Evolutionary conservation across 2,329 filamentous ascomycete species (phyloP), one percentile per base, ranked within the genome.

Genomic region (Aspergillus viridinutans): DNA sequence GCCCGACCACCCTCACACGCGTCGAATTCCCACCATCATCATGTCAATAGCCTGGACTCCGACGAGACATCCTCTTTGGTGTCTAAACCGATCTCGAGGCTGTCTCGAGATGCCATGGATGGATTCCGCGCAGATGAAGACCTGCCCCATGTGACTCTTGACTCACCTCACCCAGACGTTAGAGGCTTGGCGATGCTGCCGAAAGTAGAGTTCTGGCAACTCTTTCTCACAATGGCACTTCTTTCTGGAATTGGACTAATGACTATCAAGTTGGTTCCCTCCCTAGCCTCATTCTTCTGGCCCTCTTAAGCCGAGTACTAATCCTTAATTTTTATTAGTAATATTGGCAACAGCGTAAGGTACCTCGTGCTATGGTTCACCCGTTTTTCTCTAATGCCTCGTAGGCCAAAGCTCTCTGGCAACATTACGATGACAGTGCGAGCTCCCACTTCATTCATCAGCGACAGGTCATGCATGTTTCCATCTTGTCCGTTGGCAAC

Each of bases 211-310:
- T 99, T 97, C 74, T 97, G 92, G 92, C 89, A 95, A 68, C 77
- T 96, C 28, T 97, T 95, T 73, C 74, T 83, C 56, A 86, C 96
- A 64, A 90, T 99, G 83, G 92, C 88, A 42, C 83, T 97, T n/a
- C 80, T 97, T 60, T 91, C 92, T 4, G 94, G 94, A 53, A 89
- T 97, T 66, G 94, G 94, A 10, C 78, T 99, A 63, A 99, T 99
- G 94, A 97, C 93, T 0, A 99, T 99, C 76, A 99, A 99, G 92
- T 96, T 64, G 10, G 56, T 60, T 43, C 29, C 42, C 25, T 21
- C 26, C 43, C 21, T 17, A 12, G 23, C 23, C 43, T 47, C 5
- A 7, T 14, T 38, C 32, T 38, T 38, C 32, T 17, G 14, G 43
- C 21, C 20, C 32, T 20, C 10, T 25, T 17, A 49, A 28, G 54